Evolutionary conservation across 495 filamentous ascomycete genomes (phyloP).

Genomic region (Neurospora tetraspora): DNA sequence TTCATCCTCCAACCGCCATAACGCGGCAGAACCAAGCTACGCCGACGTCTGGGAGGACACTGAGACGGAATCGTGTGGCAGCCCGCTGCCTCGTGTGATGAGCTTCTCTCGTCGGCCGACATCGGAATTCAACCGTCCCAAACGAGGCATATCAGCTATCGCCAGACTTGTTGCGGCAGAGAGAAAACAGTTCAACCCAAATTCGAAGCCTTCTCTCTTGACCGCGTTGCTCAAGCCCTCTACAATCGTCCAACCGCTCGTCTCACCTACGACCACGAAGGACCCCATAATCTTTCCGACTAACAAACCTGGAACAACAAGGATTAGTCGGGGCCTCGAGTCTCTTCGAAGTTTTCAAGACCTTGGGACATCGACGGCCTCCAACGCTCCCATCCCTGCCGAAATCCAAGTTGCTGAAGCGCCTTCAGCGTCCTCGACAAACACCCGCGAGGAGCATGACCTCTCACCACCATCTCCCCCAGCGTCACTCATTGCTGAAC

Average conservation of each 20-base stretch:
- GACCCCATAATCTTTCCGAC: neutral
- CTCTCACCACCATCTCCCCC: neutral
- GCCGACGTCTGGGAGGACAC: neutral
- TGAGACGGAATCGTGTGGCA: neutral
- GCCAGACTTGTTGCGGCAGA: neutral
- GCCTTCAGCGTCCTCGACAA: neutral
- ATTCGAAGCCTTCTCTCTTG: neutral
- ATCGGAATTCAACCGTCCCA: neutral
- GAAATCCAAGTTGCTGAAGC: neutral
- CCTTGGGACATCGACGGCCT: neutral
- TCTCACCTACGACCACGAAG: neutral
- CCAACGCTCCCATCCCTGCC: neutral
- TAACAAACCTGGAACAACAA: neutral
- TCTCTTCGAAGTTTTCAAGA: neutral
- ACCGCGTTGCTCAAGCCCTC: neutral
- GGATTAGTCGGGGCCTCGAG: neutral
- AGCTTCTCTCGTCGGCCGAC: neutral
- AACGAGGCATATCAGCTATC: neutral
- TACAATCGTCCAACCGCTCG: neutral
- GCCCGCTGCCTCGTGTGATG: neutral
- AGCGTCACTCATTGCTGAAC: neutral
- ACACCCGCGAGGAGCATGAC: neutral
- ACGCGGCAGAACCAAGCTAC: neutral
- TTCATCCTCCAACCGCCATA: neutral
- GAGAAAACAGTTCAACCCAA: neutral